Conservation (phyloP, 768 basidiomycete genomes). For the Tubosaeta brunneosetosa region DNA sequence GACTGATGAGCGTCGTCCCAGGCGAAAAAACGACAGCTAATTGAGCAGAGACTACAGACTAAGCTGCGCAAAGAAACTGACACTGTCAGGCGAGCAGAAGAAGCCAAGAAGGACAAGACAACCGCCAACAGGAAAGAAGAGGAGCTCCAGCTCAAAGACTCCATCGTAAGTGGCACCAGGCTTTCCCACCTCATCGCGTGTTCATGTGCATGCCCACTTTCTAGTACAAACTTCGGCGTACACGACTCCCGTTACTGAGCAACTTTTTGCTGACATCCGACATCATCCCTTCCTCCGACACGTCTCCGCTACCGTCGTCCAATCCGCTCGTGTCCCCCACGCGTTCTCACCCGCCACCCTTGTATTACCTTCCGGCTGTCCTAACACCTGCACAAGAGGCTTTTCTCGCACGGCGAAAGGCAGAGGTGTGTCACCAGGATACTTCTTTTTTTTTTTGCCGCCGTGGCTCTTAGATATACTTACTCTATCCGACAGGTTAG, state of each 20-base stretch:
- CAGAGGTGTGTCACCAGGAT: slow-evolving; percentile 43
- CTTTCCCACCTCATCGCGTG: neutral
- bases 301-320: slow-evolving; percentile 25
- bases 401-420: slow-evolving; percentile 58
- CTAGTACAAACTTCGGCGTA: slow-evolving; percentile 73
- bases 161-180: slow-evolving; percentile 51
- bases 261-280: slow-evolving; percentile 78
- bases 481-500: slow-evolving; percentile 40
- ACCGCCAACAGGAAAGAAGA: slow-evolving; percentile 75
- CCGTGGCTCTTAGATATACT: neutral
- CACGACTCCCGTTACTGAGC: slow-evolving; percentile 65
- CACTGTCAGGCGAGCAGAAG: slow-evolving; percentile 78
- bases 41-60: slow-evolving; percentile 80
- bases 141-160: slow-evolving; percentile 76
- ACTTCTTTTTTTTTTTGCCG: neutral
- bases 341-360: slow-evolving; percentile 67
- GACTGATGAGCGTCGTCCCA: slow-evolving; percentile 26
- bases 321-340: slow-evolving; percentile 45
- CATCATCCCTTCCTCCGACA: slow-evolving; percentile 42
- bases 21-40: slow-evolving; percentile 81
- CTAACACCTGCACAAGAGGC: slow-evolving; percentile 66
- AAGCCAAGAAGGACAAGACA: slow-evolving; percentile 80
- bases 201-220: neutral
- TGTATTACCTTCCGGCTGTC: slow-evolving; percentile 72
- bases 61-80: slow-evolving; percentile 84